Conservation (phyloP, 495 filamentous ascomycete genomes). For the Hypoxylon intermedium region DNA sequence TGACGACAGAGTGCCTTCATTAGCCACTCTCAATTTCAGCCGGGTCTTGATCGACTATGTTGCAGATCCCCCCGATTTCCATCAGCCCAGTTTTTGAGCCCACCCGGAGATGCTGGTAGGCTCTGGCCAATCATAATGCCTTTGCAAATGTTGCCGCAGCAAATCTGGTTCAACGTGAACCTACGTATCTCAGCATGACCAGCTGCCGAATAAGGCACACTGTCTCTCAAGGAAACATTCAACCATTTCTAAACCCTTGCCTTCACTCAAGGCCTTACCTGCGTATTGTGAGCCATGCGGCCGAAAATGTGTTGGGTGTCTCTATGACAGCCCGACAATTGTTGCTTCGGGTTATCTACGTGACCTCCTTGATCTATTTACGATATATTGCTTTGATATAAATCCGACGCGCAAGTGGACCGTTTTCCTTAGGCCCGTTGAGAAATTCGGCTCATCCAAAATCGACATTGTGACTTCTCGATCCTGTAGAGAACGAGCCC, state of each 20-base stretch:
- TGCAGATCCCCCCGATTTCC: conserved; percentile 34
- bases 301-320: conserved; percentile 28
- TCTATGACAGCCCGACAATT: conserved; percentile 23
- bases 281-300: conserved; percentile 20
- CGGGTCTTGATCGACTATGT: conserved; percentile 26
- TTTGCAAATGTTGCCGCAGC: conserved; percentile 28
- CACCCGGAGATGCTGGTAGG: conserved; percentile 12
- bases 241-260: conserved; percentile 18
- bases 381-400: conserved; percentile 49
- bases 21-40: conserved; percentile 21
- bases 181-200: conserved; percentile 27
- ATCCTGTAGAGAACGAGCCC: conserved; percentile 12
- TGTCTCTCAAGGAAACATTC: conserved; percentile 15
- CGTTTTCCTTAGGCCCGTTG: conserved; percentile 14
- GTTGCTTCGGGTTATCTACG: conserved; percentile 34
- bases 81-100: conserved; percentile 36
- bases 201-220: conserved; percentile 34
- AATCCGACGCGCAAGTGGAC: conserved; percentile 34
- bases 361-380: conserved; percentile 47
- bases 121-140: conserved; percentile 22
- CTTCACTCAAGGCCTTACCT: conserved; percentile 12
- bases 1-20: conserved; percentile 27
- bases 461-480: conserved; percentile 12
- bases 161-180: conserved; percentile 28
- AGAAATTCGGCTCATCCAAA: conserved; percentile 26